Evolutionary conservation across 257 asterid species (phyloP).

Genomic region (Schizonepeta tenuifolia): DNA sequence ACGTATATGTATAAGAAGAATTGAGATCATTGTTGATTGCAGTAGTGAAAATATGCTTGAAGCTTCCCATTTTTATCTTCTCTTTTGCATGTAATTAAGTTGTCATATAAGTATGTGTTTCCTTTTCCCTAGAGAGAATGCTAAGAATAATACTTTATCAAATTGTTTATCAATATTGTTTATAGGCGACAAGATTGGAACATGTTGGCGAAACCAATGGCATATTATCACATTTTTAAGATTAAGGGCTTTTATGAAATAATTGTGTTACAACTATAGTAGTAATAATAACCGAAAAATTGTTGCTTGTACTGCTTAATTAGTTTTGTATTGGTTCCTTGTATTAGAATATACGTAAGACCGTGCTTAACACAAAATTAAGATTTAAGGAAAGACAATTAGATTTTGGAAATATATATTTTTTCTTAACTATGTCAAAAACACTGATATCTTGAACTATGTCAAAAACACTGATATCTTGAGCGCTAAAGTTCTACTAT

Average conservation of each 20-base stretch:
- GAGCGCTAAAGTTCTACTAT: no score
- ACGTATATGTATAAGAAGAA: no score
- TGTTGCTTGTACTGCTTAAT: neutral
- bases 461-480: no score
- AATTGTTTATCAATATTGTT: neutral
- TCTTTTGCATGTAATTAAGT: conserved; percentile 28
- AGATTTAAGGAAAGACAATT: neutral
- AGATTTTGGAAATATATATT: no score
- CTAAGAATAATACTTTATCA: conserved; percentile 25
- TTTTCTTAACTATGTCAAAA: no score
- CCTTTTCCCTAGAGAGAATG: conserved; percentile 29
- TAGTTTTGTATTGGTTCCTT: neutral
- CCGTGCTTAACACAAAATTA: neutral
- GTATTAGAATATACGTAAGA: neutral
- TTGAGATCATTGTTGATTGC: neutral
- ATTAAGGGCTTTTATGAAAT: conserved; percentile 18
- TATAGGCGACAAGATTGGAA: conserved; percentile 9
- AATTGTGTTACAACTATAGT: conserved; percentile 6
- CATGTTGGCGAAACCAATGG: conserved; percentile 29
- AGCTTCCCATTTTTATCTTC: conserved; percentile 4
- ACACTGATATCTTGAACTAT: no score
- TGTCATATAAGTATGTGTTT: conserved; percentile 33
- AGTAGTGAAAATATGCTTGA: neutral
- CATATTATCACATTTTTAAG: conserved; percentile 25
- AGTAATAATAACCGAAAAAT: neutral